Percentiles rank a stretch among this genome's conserved stretches.
Conservation (phyloP, 495 filamentous ascomycete genomes). For the Aspergillus conjunctus region DNA sequence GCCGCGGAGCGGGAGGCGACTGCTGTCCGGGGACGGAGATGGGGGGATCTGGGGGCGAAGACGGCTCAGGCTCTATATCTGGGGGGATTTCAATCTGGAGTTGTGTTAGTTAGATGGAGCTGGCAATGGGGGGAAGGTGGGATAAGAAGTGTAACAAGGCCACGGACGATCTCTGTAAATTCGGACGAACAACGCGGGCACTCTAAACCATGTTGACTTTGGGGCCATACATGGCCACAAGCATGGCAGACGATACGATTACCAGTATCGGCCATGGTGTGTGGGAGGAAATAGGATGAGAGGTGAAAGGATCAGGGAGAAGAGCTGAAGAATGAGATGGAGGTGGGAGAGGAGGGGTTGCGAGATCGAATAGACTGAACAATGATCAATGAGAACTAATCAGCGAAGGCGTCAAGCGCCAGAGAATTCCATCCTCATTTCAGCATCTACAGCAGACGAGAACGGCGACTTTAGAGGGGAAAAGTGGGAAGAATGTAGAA, state of each 20-base stretch:
- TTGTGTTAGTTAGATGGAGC: slow-evolving; percentile 15
- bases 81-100: slow-evolving; percentile 48
- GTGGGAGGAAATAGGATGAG: neutral
- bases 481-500: neutral
- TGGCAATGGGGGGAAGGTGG: no score
- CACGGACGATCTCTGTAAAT: slow-evolving; percentile 73
- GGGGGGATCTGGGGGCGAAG: slow-evolving; percentile 21
- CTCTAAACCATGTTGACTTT: slow-evolving; percentile 61
- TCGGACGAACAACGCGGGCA: slow-evolving; percentile 83
- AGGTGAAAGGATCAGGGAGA: neutral
- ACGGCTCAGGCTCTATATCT: slow-evolving; percentile 28
- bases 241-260: slow-evolving; percentile 82
- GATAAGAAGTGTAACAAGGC: neutral
- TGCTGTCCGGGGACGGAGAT: slow-evolving; percentile 20
- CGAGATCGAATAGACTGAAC: slow-evolving; percentile 2
- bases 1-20: slow-evolving; percentile 22
- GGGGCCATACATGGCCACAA: slow-evolving; percentile 78
- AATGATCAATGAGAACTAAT: slow-evolving; percentile 7
- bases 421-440: slow-evolving; percentile 11
- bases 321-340: neutral
- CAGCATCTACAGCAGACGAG: slow-evolving; percentile 6
- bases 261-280: slow-evolving; percentile 37
- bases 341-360: neutral
- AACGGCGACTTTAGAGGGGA: neutral
- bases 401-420: slow-evolving; percentile 16